These are phyloP conservation scores for Capronia coronata DNA, from an alignment of 2,329 filamentous ascomycete species.

Conservation along the genomic window DNA sequence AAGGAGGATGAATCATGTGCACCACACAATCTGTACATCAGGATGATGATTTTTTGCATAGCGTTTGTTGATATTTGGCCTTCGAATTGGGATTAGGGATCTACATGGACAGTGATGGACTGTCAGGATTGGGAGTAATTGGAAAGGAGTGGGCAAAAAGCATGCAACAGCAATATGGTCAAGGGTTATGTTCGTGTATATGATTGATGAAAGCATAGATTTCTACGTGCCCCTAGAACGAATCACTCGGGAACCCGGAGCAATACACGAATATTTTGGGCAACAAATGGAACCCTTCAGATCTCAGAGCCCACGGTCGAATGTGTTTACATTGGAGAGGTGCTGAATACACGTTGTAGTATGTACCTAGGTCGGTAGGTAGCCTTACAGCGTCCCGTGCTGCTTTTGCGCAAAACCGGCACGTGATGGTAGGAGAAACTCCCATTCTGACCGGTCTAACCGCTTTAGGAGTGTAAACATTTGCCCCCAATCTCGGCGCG, in stretches of 20 bases:
- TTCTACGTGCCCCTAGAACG: constrained; percentile 10
- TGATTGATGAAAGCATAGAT: constrained; percentile 22
- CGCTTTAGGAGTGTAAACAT: constrained; percentile 9
- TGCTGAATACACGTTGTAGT: too few relatives aligned
- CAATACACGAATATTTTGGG: constrained; percentile 9
- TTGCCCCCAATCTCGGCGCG: not conserved
- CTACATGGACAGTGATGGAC: constrained; percentile 15
- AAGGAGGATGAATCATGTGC: constrained; percentile 19
- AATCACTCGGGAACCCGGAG: constrained; percentile 8
- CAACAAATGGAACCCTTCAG: not conserved
- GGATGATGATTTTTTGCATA: constrained; percentile 23
- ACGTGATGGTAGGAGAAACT: too few relatives aligned
- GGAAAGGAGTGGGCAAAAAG: not conserved
- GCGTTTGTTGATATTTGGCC: constrained; percentile 15
- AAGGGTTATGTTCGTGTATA: constrained; percentile 21
- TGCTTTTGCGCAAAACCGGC: too few relatives aligned
- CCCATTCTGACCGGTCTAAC: too few relatives aligned
- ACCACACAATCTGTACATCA: constrained; percentile 23
- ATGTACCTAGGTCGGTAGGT: too few relatives aligned
- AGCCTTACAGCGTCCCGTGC: too few relatives aligned
- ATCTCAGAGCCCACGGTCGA: too few relatives aligned
- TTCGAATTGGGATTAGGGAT: not conserved
- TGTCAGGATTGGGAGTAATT: constrained; percentile 16
- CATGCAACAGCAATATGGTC: not conserved
- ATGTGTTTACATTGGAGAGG: too few relatives aligned